Evolutionary conservation across 192 early-diverging fungal species (phyloP).

Genomic region (Backusella parvicylindrica): DNA sequence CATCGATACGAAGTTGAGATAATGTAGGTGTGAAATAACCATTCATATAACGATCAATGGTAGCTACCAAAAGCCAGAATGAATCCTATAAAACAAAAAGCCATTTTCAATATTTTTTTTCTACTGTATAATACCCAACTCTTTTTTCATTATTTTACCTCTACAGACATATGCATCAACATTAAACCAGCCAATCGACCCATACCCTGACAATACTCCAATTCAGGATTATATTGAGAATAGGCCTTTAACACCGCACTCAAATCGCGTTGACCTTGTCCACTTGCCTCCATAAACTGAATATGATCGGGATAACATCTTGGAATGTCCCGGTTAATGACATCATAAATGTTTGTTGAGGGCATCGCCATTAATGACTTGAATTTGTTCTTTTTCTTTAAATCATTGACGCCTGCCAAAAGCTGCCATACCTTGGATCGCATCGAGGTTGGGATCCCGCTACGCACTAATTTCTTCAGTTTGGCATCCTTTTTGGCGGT

Average conservation of each 20-base stretch:
- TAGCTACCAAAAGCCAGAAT: slow-evolving; percentile 85
- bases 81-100: slow-evolving; percentile 55
- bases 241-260: slow-evolving; percentile 80
- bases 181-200: slow-evolving; percentile 88
- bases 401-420: slow-evolving; percentile 50
- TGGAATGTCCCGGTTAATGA: slow-evolving; percentile 87
- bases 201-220: slow-evolving; percentile 98
- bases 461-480: slow-evolving; percentile 68
- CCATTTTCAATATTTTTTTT: too few relatives aligned
- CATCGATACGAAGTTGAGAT: slow-evolving; percentile 75
- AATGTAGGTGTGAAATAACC: slow-evolving; percentile 79
- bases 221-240: slow-evolving; percentile 75
- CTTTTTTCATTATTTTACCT: slow-evolving; percentile 19
- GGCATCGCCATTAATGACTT: slow-evolving; percentile 34
- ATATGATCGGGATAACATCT: slow-evolving; percentile 84
- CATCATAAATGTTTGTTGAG: slow-evolving; percentile 66
- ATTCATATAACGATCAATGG: slow-evolving; percentile 68
- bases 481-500: slow-evolving; percentile 43
- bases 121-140: too few relatives aligned
- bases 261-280: slow-evolving; percentile 75
- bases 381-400: slow-evolving; percentile 48
- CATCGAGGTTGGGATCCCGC: slow-evolving; percentile 68
- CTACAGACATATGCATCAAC: slow-evolving; percentile 80
- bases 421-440: slow-evolving; percentile 69
- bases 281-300: slow-evolving; percentile 68